Evolutionary conservation across 495 filamentous ascomycete genomes (phyloP).

Genomic region (Chaetomium tenue): DNA sequence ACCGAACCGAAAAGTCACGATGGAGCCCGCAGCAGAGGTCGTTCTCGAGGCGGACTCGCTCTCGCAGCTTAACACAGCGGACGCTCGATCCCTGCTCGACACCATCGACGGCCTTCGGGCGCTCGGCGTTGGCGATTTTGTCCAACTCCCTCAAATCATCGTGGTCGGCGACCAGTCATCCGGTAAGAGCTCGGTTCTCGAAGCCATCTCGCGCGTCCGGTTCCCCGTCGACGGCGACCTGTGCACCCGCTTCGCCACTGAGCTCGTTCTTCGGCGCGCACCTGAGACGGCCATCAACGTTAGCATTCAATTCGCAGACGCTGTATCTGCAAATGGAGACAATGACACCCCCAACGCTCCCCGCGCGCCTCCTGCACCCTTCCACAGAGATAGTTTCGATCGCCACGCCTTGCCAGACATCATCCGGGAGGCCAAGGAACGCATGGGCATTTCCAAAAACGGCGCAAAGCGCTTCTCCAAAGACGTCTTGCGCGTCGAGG

Average conservation of each 20-base stretch:
- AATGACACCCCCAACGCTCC: neutral
- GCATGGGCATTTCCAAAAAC: constrained; percentile 38
- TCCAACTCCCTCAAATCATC: constrained; percentile 23
- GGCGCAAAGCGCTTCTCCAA: constrained; percentile 47
- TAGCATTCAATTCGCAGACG: constrained; percentile 39
- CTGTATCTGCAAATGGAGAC: neutral
- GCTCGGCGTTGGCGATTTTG: constrained; percentile 12
- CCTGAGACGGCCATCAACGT: constrained; percentile 32
- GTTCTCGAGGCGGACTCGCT: neutral
- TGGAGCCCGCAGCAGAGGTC: neutral
- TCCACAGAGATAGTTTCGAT: constrained; percentile 18
- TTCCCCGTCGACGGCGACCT: constrained; percentile 56
- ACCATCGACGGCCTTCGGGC: constrained; percentile 16
- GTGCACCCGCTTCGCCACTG: constrained; percentile 57
- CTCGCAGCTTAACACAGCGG: neutral
- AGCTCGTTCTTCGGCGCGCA: constrained; percentile 53
- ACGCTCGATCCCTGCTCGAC: constrained; percentile 13
- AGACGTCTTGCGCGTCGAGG: constrained; percentile 64
- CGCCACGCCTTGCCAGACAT: constrained; percentile 46
- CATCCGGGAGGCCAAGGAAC: constrained; percentile 42
- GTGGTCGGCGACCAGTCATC: constrained; percentile 45
- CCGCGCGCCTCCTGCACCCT: neutral
- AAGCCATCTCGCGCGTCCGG: constrained; percentile 62
- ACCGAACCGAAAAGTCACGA: neutral
- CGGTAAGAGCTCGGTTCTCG: constrained; percentile 67